These are phyloP conservation scores for Eucalyptus tenuipes DNA, from an alignment of 345 rosid species.

Conservation along the genomic window DNA sequence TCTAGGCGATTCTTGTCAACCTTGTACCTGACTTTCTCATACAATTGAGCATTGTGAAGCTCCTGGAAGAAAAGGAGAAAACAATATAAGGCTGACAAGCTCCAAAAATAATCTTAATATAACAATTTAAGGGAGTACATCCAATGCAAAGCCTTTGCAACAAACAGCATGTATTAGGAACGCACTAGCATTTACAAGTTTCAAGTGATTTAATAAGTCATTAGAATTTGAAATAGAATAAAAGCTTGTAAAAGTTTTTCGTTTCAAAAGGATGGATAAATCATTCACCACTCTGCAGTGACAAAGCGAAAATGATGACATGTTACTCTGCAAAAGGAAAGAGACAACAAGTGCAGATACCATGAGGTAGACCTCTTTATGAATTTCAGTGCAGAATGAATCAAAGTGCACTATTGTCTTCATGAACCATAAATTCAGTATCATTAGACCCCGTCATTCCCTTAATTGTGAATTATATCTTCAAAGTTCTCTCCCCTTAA, in stretches of 20 bases:
- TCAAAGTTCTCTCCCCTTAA: not conserved
- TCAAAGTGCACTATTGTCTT: not conserved
- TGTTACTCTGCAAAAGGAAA: not conserved
- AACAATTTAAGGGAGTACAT: not conserved
- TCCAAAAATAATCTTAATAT: not conserved
- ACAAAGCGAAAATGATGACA: not conserved
- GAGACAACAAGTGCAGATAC: not conserved
- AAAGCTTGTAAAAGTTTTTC: not conserved
- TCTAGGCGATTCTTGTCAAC: conserved; percentile 77
- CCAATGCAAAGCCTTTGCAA: not conserved
- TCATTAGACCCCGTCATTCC: not conserved
- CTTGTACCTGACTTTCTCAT: conserved; percentile 51
- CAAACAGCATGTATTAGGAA: not conserved
- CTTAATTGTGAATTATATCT: not conserved
- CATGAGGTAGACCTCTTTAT: not conserved
- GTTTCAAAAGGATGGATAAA: not conserved
- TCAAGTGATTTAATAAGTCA: not conserved
- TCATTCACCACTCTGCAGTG: not conserved
- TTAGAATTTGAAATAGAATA: not conserved
- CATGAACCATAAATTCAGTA: not conserved
- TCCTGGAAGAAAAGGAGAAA: conserved; percentile 36
- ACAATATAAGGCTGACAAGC: not conserved
- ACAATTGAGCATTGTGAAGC: conserved; percentile 63
- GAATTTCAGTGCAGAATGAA: not conserved
- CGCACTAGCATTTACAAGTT: not conserved